Conservation (phyloP, 768 basidiomycete genomes). For the Termitomyces sp. region DNA sequence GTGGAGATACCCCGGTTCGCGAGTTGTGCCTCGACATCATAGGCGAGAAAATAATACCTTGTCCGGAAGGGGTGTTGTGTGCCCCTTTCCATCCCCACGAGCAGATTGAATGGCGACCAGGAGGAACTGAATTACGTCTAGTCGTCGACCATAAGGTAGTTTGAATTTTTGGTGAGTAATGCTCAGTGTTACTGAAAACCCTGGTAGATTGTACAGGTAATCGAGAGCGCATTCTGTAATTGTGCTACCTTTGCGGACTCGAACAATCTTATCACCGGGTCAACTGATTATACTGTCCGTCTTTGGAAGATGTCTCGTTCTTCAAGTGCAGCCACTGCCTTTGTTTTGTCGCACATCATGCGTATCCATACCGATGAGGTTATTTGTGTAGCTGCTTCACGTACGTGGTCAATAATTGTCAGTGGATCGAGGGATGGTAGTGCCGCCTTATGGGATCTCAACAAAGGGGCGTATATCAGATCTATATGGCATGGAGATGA, state of each 20-base stretch:
- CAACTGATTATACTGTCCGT: conserved; percentile 74
- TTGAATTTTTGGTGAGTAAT: no score
- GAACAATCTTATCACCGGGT: conserved; percentile 72
- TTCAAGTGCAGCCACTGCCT: conserved; percentile 19
- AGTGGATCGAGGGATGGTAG: conserved; percentile 86
- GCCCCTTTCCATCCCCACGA: conserved; percentile 61
- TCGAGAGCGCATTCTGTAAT: conserved; percentile 67
- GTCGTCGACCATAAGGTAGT: conserved; percentile 56
- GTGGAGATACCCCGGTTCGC: conserved; percentile 36
- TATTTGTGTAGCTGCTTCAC: conserved; percentile 62
- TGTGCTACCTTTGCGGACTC: conserved; percentile 78
- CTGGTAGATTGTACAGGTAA: conserved; percentile 60
- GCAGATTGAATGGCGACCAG: conserved; percentile 60
- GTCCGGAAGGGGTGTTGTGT: conserved; percentile 49
- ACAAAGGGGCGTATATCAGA: conserved; percentile 72
- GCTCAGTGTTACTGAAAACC: background rate
- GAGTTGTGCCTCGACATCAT: conserved; percentile 51
- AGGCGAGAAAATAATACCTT: conserved; percentile 57
- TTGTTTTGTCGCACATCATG: conserved; percentile 65
- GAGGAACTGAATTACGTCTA: conserved; percentile 52
- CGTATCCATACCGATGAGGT: conserved; percentile 72
- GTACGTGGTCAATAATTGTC: conserved; percentile 76
- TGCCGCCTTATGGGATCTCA: conserved; percentile 87
- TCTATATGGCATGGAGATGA: conserved; percentile 68
- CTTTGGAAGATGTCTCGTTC: conserved; percentile 63